phyloP scores from a whole-genome alignment of 2,329 filamentous ascomycete species.

The Raffaelea ambrosiae region DNA sequence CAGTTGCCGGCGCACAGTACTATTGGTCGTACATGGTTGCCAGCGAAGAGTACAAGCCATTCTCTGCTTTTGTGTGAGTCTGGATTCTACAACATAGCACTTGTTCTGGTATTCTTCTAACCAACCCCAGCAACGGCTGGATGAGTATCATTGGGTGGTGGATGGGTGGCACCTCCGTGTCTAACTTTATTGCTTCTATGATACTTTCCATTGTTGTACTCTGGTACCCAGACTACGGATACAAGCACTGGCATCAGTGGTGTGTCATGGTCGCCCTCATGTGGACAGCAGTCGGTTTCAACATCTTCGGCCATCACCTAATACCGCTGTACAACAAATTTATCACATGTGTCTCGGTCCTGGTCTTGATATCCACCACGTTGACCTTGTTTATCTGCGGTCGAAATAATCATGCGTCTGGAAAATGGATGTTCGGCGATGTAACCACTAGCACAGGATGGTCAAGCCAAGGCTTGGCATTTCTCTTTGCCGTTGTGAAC shows the following conservation, averaged over 20 bases:
- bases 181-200: conserved; percentile 10
- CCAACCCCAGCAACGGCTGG: too few relatives aligned
- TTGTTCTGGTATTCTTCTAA: too few relatives aligned
- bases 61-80: conserved; percentile 18
- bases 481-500: conserved; percentile 7
- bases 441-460: conserved; percentile 6
- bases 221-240: conserved; percentile 7
- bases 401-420: conserved; percentile 4
- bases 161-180: conserved; percentile 8
- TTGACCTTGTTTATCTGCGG: conserved; percentile 31
- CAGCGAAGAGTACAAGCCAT: conserved; percentile 13
- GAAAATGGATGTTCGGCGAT: conserved; percentile 6
- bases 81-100: too few relatives aligned
- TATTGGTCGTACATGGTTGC: conserved; percentile 26
- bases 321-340: conserved; percentile 9
- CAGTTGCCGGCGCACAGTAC: conserved; percentile 32
- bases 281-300: conserved; percentile 6
- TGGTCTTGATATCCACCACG: conserved; percentile 52
- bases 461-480: conserved; percentile 5
- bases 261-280: conserved; percentile 4
- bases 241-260: conserved; percentile 8
- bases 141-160: conserved; percentile 10
- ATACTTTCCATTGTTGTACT: conserved; percentile 6
- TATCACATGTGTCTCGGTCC: conserved; percentile 25
- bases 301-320: conserved; percentile 7